Base-by-base conservation (phyloP, 768 basidiomycete species). In the Gymnopilus dilepis region DNA sequence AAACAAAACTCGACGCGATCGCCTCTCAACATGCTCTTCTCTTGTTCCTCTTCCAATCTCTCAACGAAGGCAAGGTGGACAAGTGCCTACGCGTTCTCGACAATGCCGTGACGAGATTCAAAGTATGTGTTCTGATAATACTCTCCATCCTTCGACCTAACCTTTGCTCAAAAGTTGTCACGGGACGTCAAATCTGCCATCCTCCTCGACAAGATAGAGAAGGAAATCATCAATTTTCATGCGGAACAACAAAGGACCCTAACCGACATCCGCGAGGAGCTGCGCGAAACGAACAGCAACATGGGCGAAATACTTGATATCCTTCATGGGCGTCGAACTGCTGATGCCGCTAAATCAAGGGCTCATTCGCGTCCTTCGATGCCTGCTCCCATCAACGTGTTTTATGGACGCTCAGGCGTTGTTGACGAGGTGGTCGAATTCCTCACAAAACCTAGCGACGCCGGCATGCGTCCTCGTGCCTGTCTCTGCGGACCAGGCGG, bases 401-500 rank as follows among this genome's bases (percentile, higher is more conserved):
- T 58, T 47, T 21, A 58, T 21, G 57, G 57, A 5, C 57, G 57
- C 30, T 30, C 48, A 11, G 8, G 15, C 34, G 28, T 58, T 21
- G 57, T 58, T 6, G 43, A 47, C 2, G 21, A 58, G 31, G 15
- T 58, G 15, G 45, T 19, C 21, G 33, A n/a, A 9, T 19, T 48
- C 21, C 33, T 58, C 11, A 38, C 43, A 7, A 22, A 47, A 37
- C 17, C 19, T 15, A 56, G 24, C 12, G 15, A 19, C 19, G 17
- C 19, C 6, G n/a, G 31, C 22, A 52, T 21, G 19, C 31, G 31
- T 19, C 34, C 60, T 17, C 34, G 60, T 33, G 60, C 58, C 40
- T 50, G 63, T 22, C 61, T 73, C 34, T 63, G 68, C 12, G 72
- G 73, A 6, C 64, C 70, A 6, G 78, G 76, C n/a, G n/a, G n/a